Evolutionary conservation across 768 basidiomycete species (phyloP), one percentile per base, ranked within the genome.

Genomic region (Mycena amicta): DNA sequence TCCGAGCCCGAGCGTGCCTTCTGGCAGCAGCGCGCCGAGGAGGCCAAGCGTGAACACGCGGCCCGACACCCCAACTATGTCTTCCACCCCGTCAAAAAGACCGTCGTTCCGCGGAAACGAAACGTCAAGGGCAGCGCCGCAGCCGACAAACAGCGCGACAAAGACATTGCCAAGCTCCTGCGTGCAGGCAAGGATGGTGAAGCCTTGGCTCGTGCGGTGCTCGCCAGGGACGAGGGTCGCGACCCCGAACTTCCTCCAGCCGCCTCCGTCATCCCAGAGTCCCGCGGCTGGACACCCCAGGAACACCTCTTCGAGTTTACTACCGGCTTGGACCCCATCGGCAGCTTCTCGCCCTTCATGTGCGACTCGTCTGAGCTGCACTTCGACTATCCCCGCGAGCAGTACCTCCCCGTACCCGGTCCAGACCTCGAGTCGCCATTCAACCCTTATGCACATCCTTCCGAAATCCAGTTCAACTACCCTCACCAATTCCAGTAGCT

Each of bases 111-210:
- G 25, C 47, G 47, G 5, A 49, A 49, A 22, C 47, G 47, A 12
- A 49, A 49, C 11, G 47, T 49, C 47, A 49, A 49, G 27, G 47
- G 47, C 47, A 49, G 47, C 47, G 26, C 25, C 27, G 22, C 47
- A 4, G 47, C 22, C 15, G 47, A 49, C 47, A 49, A 49, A 23
- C 25, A 25, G 47, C 47, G 47, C 47, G 47, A 49, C 26, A 25
- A 28, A 23, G 47, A 49, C 15, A 23, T 49, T 13, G 47, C 47
- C 6, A 25, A 28, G 47, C 47, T 49, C 27, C 23, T 49, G 25
- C 47, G 47, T 28, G 47, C 22, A 12, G 47, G 47, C 25, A 49
- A 49, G 27, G 25, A 49, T 11, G 47, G 47, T 13, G 47, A 25
- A 4, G 47, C 23, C 6, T 28, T 49, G 47, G 47, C 47, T 6